These are phyloP conservation scores for Hypoxylon sp. DNA, from an alignment of 2,329 filamentous ascomycete genomes.

Conservation along the genomic window DNA sequence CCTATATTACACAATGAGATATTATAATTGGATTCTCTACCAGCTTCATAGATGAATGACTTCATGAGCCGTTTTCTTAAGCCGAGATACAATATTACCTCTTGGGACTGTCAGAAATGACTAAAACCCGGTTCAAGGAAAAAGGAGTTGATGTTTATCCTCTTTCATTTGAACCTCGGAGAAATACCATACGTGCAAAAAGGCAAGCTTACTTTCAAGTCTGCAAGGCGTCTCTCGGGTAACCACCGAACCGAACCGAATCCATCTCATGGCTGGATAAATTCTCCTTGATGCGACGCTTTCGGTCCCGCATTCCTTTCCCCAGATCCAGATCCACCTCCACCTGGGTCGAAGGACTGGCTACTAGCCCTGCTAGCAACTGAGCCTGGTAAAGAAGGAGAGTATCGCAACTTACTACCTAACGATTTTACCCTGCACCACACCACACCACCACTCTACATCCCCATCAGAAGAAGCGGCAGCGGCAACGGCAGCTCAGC, in stretches of 20 bases:
- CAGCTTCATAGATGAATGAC: background rate
- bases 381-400: constrained; percentile 8
- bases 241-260: constrained; percentile 6
- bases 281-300: constrained; percentile 32
- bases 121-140: background rate
- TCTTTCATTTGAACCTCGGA: constrained; percentile 1
- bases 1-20: background rate
- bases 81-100: background rate
- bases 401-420: constrained; percentile 1
- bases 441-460: constrained; percentile 6
- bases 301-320: constrained; percentile 35
- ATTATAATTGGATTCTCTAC: background rate
- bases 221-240: constrained; percentile 25
- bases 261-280: constrained; percentile 38
- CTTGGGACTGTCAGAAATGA: background rate
- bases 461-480: too few species aligned
- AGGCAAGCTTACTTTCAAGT: constrained; percentile 18
- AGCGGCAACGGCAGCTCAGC: background rate
- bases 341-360: constrained; percentile 29
- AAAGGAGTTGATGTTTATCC: background rate
- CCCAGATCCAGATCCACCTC: constrained; percentile 34
- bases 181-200: background rate
- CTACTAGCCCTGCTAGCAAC: background rate
- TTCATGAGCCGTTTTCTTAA: background rate
- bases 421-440: constrained; percentile 11